Evolutionary conservation across 495 filamentous ascomycete genomes (phyloP).

Genomic region (Thermochaetoides thermophila): DNA sequence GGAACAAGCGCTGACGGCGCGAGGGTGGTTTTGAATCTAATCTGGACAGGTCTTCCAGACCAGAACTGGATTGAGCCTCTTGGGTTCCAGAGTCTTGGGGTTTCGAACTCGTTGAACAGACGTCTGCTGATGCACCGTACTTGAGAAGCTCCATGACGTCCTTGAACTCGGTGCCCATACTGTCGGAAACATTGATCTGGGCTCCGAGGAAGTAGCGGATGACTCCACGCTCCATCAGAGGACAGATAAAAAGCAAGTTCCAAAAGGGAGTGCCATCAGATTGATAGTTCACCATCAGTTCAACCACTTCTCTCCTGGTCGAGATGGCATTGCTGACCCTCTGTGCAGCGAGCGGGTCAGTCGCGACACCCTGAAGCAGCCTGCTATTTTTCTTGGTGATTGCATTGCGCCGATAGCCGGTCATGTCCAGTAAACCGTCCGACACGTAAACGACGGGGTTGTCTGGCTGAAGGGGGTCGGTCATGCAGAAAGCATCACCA

Average conservation of each 20-base stretch:
- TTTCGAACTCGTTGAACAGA: too few relatives aligned
- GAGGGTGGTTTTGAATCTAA: too few relatives aligned
- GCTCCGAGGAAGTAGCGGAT: slow-evolving; percentile 37
- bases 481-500: slow-evolving; percentile 22
- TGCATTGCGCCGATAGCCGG: slow-evolving; percentile 32
- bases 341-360: slow-evolving; percentile 23
- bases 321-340: slow-evolving; percentile 30
- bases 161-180: slow-evolving; percentile 28
- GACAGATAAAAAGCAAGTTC: slow-evolving; percentile 40
- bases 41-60: too few relatives aligned
- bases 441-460: slow-evolving; percentile 38
- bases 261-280: slow-evolving; percentile 40
- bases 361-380: slow-evolving; percentile 35
- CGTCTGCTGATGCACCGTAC: too few relatives aligned
- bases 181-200: slow-evolving; percentile 41
- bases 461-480: slow-evolving; percentile 19
- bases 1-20: slow-evolving; percentile 14
- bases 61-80: too few relatives aligned
- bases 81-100: too few relatives aligned
- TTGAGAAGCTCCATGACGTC: slow-evolving; percentile 37
- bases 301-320: slow-evolving; percentile 28
- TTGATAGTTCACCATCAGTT: slow-evolving; percentile 37
- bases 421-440: slow-evolving; percentile 35
- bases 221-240: slow-evolving; percentile 30
- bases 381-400: slow-evolving; percentile 35